Base-by-base conservation (phyloP, 805 yeast species). In the Nakazawaea siamensis region DNA sequence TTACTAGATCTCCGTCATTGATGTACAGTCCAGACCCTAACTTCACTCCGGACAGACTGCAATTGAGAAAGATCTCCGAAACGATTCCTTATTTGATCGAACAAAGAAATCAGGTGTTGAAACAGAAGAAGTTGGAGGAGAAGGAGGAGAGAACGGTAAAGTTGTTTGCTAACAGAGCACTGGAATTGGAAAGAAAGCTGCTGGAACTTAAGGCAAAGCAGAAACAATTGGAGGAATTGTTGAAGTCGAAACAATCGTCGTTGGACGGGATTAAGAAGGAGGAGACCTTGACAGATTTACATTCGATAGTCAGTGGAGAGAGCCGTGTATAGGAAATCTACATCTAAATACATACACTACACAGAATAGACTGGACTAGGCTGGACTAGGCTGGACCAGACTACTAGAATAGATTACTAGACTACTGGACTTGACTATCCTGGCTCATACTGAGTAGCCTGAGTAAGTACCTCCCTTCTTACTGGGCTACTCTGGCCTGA, bases 71-170 rank as follows among this genome's bases (percentile, higher is more conserved):
- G 50, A 76, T 83, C 37, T 78, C 87, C 28, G 90, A 81, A 50
- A 83, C 92, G 1, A 84, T 83, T 17, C 94, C 94, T n/a, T 83
- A 83, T 46, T 80, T 81, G 23, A 60, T 83, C 42, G 71, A 84
- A 51, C 90, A 82, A 54, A 90, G 83, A 55, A 70, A 80, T 38
- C 70, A 82, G 38, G 58, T 76, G 44, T 79, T 80, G 34, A 77
- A 83, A 54, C 88, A 83, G 50, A 84, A 77, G 39, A 82, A 79
- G 57, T 60, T 83, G 49, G 88, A 82, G 52, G 86, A 82, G 46
- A 58, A 83, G 58, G 94, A 83, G 53, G 78, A 79, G 49, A 80
- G 78, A 43, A 73, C 83, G 35, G 92, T 90, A 1, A 69, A 68
- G 49, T 90, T 81, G 48, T 62, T 83, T 48, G 75, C 85, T 19